These are phyloP conservation scores for Suillus subluteus DNA, from an alignment of 768 basidiomycete species.

Conservation along the genomic window DNA sequence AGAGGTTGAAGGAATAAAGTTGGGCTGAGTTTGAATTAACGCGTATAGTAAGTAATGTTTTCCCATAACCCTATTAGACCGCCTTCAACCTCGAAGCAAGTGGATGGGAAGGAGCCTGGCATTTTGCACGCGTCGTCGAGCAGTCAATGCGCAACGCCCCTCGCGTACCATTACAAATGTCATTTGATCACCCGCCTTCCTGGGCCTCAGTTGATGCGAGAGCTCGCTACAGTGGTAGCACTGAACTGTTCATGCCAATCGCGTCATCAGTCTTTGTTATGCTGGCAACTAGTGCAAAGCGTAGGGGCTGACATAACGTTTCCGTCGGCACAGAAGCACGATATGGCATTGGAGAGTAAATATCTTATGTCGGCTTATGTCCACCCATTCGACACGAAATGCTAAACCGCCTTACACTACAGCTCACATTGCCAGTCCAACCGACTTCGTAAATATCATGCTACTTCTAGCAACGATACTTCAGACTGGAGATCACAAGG, in stretches of 20 bases:
- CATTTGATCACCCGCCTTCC: background rate
- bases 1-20: no score
- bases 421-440: background rate
- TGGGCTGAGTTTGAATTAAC: no score
- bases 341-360: background rate
- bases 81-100: no score
- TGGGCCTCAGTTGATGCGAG: background rate
- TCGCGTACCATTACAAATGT: background rate
- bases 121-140: background rate
- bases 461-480: background rate
- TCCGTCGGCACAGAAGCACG: background rate
- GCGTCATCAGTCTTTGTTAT: background rate
- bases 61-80: no score
- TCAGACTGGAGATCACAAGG: background rate
- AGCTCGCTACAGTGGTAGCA: background rate
- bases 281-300: background rate
- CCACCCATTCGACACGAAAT: background rate
- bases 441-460: background rate
- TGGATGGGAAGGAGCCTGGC: no score
- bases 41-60: no score
- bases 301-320: background rate
- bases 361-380: background rate
- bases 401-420: background rate
- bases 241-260: background rate
- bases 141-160: background rate